These are phyloP conservation scores for Picochlorum sp. DNA, from an alignment of 139 green algal species.

Conservation along the genomic window DNA sequence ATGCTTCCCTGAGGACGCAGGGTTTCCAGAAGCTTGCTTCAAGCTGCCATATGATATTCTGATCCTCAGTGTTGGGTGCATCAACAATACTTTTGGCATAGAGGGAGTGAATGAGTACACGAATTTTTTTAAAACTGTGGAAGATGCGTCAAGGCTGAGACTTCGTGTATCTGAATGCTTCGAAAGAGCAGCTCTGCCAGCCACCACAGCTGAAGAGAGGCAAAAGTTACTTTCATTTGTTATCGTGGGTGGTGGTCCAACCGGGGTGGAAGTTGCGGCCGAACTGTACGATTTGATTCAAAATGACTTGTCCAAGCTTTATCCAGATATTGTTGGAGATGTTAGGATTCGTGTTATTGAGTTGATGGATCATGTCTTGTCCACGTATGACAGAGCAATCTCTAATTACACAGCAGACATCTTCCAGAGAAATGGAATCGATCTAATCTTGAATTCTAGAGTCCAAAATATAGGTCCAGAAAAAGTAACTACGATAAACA, in stretches of 20 bases:
- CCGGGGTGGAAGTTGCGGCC: conserved; percentile 82
- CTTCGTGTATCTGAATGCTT: conserved; percentile 74
- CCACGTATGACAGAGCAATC: conserved; percentile 81
- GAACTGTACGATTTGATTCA: conserved; percentile 84
- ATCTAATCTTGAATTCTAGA: conserved; percentile 67
- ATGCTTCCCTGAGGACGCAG: conserved; percentile 73
- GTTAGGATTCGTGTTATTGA: conserved; percentile 66
- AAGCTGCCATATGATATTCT: conserved; percentile 77
- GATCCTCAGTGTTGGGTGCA: conserved; percentile 66
- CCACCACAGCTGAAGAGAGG: conserved; percentile 41
- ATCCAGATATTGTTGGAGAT: conserved; percentile 48
- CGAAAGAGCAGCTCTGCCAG: conserved; percentile 72
- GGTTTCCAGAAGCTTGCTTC: conserved; percentile 72
- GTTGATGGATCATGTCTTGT: conserved; percentile 82
- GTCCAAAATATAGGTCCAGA: conserved; percentile 42
- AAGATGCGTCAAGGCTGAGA: conserved; percentile 63
- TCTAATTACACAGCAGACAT: conserved; percentile 54
- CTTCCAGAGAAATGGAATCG: conserved; percentile 37
- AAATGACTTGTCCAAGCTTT: conserved; percentile 47
- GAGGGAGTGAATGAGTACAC: conserved; percentile 74
- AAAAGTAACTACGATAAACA: conserved; percentile 42
- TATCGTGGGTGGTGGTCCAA: conserved; percentile 79
- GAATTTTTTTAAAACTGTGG: conserved; percentile 80
- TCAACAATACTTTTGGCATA: conserved; percentile 91
- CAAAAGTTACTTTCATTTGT: conserved; percentile 79